Evolutionary conservation across 257 asterid genomes (phyloP).

Genomic region (Jasminum sambac): DNA sequence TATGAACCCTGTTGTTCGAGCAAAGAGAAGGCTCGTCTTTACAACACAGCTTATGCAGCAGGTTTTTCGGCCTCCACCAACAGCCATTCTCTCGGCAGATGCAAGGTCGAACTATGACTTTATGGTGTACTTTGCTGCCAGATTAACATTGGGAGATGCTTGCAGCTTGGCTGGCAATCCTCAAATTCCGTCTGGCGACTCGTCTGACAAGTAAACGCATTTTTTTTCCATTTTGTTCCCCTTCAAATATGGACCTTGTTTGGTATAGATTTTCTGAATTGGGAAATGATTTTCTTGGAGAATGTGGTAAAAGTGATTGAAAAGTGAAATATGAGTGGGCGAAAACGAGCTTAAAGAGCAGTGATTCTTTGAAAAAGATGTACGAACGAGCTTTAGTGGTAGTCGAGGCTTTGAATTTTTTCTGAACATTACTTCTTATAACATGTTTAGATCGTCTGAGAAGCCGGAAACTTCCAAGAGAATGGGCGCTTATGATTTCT

Average conservation of each 20-base stretch:
- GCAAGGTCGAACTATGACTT: slow-evolving; percentile 46
- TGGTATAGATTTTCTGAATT: too few relatives aligned
- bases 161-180: slow-evolving; percentile 43
- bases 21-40: slow-evolving; percentile 60
- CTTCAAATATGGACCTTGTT: too few relatives aligned
- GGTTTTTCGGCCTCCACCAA: slow-evolving; percentile 57
- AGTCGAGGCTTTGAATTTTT: not conserved
- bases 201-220: slow-evolving; percentile 41
- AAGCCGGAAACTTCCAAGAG: slow-evolving; percentile 37
- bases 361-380: too few relatives aligned
- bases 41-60: slow-evolving; percentile 70
- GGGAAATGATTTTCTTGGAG: too few relatives aligned
- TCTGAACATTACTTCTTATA: slow-evolving; percentile 15
- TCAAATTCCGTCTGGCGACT: slow-evolving; percentile 27
- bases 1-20: slow-evolving; percentile 36
- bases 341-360: too few relatives aligned
- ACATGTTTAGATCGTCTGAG: slow-evolving; percentile 42
- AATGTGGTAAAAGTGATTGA: too few relatives aligned
- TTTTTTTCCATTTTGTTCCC: not conserved
- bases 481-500: slow-evolving; percentile 31
- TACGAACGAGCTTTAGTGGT: too few relatives aligned
- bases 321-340: too few relatives aligned
- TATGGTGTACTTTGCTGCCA: slow-evolving; percentile 55
- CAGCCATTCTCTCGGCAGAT: slow-evolving; percentile 48
- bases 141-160: slow-evolving; percentile 72